Evolutionary conservation across 495 filamentous ascomycete genomes (phyloP).

Genomic region (Penicillium soppii): DNA sequence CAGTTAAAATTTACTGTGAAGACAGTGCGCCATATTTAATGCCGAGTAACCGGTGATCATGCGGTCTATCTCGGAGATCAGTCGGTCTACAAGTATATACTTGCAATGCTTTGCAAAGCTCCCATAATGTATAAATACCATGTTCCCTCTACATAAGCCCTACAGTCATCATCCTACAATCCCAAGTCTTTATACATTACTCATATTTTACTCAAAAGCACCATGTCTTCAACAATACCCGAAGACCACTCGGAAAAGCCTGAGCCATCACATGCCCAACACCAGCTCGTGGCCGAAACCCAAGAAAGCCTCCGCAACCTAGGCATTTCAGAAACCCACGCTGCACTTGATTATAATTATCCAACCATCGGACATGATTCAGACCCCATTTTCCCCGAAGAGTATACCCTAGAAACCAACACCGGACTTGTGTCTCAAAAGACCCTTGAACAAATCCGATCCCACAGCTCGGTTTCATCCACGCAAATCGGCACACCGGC

Average conservation of each 20-base stretch:
- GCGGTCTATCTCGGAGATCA: slow-evolving; percentile 2
- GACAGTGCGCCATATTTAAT: not conserved
- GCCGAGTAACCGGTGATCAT: not conserved
- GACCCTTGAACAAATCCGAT: slow-evolving; percentile 26
- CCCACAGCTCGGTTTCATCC: slow-evolving; percentile 10
- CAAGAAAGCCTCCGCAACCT: slow-evolving; percentile 17
- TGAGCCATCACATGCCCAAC: not conserved
- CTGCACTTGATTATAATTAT: slow-evolving; percentile 28
- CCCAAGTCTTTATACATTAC: not conserved
- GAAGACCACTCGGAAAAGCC: not conserved
- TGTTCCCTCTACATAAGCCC: not conserved
- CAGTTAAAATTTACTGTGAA: not conserved
- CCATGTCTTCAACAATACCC: slow-evolving; percentile 3
- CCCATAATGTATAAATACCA: not conserved
- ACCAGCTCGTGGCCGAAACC: slow-evolving; percentile 15
- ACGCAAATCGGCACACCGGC: not conserved
- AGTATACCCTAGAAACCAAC: slow-evolving; percentile 31
- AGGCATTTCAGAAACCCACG: slow-evolving; percentile 21
- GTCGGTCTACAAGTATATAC: not conserved
- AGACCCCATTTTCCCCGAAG: slow-evolving; percentile 30
- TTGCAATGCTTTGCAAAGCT: not conserved
- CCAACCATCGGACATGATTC: slow-evolving; percentile 20
- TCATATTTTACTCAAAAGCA: not conserved
- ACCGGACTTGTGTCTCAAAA: slow-evolving; percentile 30
- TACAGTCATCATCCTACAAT: not conserved